Conservation (phyloP, 2,329 filamentous ascomycete species). For the Sclerotinia minor region DNA sequence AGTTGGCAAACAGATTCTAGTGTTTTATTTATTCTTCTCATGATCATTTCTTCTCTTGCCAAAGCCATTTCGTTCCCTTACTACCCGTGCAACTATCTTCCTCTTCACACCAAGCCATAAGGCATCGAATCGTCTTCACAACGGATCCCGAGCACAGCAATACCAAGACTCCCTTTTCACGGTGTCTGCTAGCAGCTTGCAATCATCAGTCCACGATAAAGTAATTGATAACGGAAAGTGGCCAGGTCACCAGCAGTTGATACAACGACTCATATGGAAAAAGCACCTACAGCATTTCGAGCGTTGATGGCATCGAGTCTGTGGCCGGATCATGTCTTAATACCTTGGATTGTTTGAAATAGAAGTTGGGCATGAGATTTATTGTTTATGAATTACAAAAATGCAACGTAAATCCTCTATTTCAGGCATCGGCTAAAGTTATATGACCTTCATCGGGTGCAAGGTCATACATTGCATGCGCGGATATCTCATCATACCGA, state of each 20-base stretch:
- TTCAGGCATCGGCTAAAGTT: constrained; percentile 6
- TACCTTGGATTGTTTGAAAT: background rate
- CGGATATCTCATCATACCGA: background rate
- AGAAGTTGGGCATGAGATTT: background rate
- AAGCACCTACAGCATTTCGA: constrained; percentile 3
- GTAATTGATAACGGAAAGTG: background rate
- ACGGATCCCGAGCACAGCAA: background rate
- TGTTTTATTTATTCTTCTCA: background rate
- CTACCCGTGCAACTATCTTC: background rate
- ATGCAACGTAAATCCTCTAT: background rate
- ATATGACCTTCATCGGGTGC: background rate
- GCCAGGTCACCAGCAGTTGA: background rate
- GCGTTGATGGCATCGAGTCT: background rate
- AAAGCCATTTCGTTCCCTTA: background rate
- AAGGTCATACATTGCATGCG: background rate
- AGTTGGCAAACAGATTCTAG: background rate
- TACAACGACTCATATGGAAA: background rate
- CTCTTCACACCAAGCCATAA: too few relatives aligned
- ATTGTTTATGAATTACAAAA: background rate
- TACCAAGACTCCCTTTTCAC: background rate
- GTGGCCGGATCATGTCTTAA: background rate
- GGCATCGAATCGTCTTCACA: background rate
- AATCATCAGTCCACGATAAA: background rate
- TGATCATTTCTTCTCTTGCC: background rate
- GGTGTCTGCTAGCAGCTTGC: background rate